Evolutionary conservation across 441 rosid genomes (phyloP).

Genomic region (Metrosideros polymorpha): DNA sequence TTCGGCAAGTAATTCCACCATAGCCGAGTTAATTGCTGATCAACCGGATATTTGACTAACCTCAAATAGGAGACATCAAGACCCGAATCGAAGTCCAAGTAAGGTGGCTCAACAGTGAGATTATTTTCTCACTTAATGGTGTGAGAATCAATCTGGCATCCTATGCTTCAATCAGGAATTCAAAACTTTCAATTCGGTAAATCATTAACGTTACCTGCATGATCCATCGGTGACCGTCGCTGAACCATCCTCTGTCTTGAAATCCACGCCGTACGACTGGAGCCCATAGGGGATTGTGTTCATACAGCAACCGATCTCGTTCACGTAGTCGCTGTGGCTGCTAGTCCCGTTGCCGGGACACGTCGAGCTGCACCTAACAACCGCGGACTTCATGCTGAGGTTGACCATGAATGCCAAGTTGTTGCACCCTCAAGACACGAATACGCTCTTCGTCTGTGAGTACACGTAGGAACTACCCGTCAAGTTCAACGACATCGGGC

Average conservation of each 20-base stretch:
- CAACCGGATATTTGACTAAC: background rate
- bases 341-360: background rate
- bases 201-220: background rate
- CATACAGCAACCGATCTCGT: background rate
- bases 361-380: background rate
- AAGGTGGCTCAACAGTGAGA: too few species aligned
- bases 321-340: background rate
- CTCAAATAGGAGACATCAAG: background rate
- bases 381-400: background rate
- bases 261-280: background rate
- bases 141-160: too few species aligned
- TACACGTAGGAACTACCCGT: background rate
- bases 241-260: background rate
- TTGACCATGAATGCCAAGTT: background rate
- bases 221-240: background rate
- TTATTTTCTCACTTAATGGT: too few species aligned
- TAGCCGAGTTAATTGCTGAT: too few species aligned
- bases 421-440: background rate
- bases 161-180: too few species aligned
- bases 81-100: background rate
- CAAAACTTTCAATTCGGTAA: background rate
- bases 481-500: background rate
- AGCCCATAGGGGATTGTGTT: background rate
- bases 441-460: background rate
- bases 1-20: too few species aligned